Evolutionary conservation across 371 early-diverging fungal genomes (phyloP).

Genomic region (Circinella umbellata): DNA sequence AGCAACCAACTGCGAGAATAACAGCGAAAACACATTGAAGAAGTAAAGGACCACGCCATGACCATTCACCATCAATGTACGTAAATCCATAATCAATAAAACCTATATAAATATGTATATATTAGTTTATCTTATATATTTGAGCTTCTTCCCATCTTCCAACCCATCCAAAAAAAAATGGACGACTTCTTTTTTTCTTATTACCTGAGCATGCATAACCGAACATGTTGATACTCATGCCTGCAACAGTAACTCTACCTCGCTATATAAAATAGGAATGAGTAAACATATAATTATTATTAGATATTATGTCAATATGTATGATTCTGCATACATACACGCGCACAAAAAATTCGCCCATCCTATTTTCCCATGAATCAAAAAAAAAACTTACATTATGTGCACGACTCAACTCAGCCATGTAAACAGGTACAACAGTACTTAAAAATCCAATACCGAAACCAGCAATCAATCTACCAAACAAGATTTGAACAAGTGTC

Average conservation of each 20-base stretch:
- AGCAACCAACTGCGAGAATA: conserved; percentile 48
- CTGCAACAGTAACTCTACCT: conserved; percentile 43
- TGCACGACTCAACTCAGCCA: conserved; percentile 53
- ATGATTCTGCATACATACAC: background rate
- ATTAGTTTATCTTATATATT: background rate
- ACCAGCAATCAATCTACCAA: conserved; percentile 54
- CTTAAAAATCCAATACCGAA: conserved; percentile 55
- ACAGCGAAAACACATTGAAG: conserved; percentile 51
- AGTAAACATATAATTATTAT: no score
- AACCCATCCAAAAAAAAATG: no score
- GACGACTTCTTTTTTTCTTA: background rate
- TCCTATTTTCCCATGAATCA: background rate
- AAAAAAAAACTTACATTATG: conserved; percentile 36
- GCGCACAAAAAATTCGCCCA: background rate
- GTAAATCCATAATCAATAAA: conserved; percentile 50
- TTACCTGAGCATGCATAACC: conserved; percentile 42
- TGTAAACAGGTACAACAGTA: conserved; percentile 54
- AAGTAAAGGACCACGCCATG: conserved; percentile 50
- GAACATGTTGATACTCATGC: conserved; percentile 48
- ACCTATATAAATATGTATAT: conserved; percentile 10
- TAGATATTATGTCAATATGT: background rate
- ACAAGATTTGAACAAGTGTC: conserved; percentile 31
- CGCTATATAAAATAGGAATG: conserved; percentile 21
- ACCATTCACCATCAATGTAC: conserved; percentile 31
- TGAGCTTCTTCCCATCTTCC: background rate